Base-by-base conservation (phyloP, 2,329 filamentous ascomycete genomes). In the Fusarium pseudograminearum region DNA sequence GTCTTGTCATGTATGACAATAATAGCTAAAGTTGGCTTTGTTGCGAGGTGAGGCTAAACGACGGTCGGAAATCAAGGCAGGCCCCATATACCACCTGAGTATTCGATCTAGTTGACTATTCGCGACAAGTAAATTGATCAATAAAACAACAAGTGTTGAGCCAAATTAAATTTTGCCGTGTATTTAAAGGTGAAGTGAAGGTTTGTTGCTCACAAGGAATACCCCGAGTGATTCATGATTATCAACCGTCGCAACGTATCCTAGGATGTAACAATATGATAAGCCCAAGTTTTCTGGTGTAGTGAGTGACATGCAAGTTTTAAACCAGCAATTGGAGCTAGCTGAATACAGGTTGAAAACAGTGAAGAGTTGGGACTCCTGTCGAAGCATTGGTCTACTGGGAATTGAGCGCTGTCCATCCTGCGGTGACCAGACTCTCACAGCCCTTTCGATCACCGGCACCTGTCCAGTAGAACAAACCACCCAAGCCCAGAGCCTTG, bases 401-500 rank as follows among this genome's bases (percentile, higher is more conserved):
- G 4, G 24, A 41, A 22, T 52, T 52, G 18, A 91, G 76, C 4
- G 83, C 85, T 60, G 85, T 80, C 73, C 85, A 89, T 7, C 89
- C 89, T 33, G 87, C 86, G 55, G 84, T 84, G 26, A 91, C 85
- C 64, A 92, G 74, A 74, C 89, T 91, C 69, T 85, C 80, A 11
- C 78, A 71, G 4, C 83, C 86, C 41, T 80, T 77, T 10, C 83
- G 81, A 78, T 91, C 90, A 0, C 85, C 87, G 4, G 85, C 85
- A 3, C 89, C 89, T 40, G 89, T 89, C 90, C 90, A 91, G 78
- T 90, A 91, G 76, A 91, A 91, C 31, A 92, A 69, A 0, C 90
- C 90, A 0, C 85, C 89, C 3, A 92, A 79, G 2, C 82, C 82
- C 61, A 83, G 82, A 36, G 81, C 78, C 47, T 83, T 85, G 47